Evolutionary conservation across 106 monocot genomes (phyloP), one percentile per base, ranked within the genome.

Genomic region (Allium fistulosum): DNA sequence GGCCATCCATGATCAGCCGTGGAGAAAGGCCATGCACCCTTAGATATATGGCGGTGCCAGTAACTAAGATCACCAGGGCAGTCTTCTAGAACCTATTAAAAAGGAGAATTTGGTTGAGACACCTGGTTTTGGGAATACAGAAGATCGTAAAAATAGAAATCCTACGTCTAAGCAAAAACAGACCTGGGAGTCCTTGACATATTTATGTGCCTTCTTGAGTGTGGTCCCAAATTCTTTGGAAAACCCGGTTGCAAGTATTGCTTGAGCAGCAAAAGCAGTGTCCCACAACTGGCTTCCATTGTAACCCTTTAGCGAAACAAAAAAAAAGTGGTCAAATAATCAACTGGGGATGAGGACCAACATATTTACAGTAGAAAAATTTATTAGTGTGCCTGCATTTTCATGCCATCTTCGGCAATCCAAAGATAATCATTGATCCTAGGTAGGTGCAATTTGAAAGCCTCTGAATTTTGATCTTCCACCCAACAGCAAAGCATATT

Each of bases 401-500:
- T 97, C 92, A 97, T 92, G 78, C 97, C 97, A 84, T 97, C 96
- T 86, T 96, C 96, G 55, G 96, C 92, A 65, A 96, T 10, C 96
- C 96, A 96, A 51, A 96, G 62, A 80, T 86, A 96, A 73, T 96
- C 96, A 66, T 72, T 58, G 46, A 92, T 71, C 68, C 96, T 88
- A 15, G 83, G 83, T 74, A 88, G 79, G 51, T 96, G 96, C 71
- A 92, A 60, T 74, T 89, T 96, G 71, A 96, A 96, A 61, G 92
- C 96, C 58, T 92, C 86, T 2, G 96, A 96, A 58, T 82, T 86
- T 61, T 87, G 81, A 81, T 97, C 86, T 70, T 97, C 96, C 57
- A 89, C 86, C 92, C 92, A 97, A 63, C 97, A 97, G 51, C 86
- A 97, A 66, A 97, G 72, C 97, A 92, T 87, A 75, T 90, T 87